phyloP scores from a whole-genome alignment of 257 asterid species.

The Haberlea rhodopensis region DNA sequence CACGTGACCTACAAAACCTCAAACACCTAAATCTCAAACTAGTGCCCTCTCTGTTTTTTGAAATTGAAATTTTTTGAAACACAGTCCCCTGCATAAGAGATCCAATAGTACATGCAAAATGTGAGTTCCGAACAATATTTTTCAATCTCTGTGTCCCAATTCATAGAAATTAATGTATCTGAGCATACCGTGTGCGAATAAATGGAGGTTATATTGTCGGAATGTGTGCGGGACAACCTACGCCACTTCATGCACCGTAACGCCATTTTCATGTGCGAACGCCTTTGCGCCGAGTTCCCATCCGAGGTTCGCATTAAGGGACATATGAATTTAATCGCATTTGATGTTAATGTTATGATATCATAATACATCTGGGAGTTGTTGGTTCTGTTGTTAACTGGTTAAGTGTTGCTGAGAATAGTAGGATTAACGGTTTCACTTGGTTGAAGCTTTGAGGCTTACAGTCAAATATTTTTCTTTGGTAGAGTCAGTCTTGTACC shows the following conservation, averaged over 20 bases:
- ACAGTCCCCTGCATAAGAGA: not conserved
- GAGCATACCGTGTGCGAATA: constrained; percentile 15
- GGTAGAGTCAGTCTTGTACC: not conserved
- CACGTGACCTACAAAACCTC: not conserved
- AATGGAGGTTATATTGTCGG: constrained; percentile 73
- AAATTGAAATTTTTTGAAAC: not conserved
- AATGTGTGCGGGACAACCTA: constrained; percentile 67
- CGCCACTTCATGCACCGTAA: constrained; percentile 69
- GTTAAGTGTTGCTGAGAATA: constrained; percentile 18
- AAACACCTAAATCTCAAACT: too few relatives aligned
- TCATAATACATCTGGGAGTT: not conserved
- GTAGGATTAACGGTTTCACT: too few relatives aligned
- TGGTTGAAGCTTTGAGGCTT: too few relatives aligned
- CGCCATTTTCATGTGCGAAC: constrained; percentile 90
- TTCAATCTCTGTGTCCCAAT: too few relatives aligned
- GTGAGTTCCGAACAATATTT: not conserved
- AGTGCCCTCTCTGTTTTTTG: not conserved
- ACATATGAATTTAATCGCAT: not conserved
- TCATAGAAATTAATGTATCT: not conserved
- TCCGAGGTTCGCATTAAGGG: constrained; percentile 57
- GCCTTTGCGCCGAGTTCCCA: constrained; percentile 91
- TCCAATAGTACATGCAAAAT: not conserved
- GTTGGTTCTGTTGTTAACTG: constrained; percentile 11
- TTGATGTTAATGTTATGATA: not conserved
- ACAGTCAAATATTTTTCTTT: constrained; percentile 4